Conservation (phyloP, 192 early-diverging fungal species). For the Mortierella claussenii region DNA sequence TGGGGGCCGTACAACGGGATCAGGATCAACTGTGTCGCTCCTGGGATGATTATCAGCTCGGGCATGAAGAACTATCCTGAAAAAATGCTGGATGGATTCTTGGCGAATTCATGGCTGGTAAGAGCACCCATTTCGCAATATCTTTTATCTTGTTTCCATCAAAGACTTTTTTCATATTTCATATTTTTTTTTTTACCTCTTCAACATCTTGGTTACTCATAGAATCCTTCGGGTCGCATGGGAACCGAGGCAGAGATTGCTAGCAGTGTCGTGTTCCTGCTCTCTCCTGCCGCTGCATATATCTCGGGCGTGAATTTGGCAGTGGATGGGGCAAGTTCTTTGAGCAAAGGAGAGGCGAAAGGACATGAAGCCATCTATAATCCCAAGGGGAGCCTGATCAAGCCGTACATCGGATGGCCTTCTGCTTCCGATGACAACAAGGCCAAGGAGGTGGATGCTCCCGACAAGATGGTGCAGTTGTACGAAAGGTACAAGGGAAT, state of each 20-base stretch:
- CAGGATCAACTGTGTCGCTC: slow-evolving; percentile 29
- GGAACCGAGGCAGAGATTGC: slow-evolving; percentile 28
- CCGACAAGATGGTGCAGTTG: neutral
- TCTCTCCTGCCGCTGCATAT: slow-evolving; percentile 20
- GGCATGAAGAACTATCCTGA: slow-evolving; percentile 34
- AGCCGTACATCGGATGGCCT: slow-evolving; percentile 23
- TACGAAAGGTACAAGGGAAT: neutral
- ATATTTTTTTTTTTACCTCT: neutral
- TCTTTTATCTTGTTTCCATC: neutral
- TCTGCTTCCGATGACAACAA: neutral
- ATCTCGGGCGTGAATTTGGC: slow-evolving; percentile 28
- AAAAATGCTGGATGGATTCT: slow-evolving; percentile 6
- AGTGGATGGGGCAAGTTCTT: slow-evolving; percentile 19
- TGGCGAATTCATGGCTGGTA: slow-evolving; percentile 17
- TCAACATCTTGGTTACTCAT: neutral
- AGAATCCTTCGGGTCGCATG: slow-evolving; percentile 23
- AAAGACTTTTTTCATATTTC: too few relatives aligned
- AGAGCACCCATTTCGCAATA: neutral
- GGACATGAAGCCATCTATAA: slow-evolving; percentile 10
- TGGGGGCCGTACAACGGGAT: slow-evolving; percentile 33
- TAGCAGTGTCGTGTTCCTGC: slow-evolving; percentile 10
- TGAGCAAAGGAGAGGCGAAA: slow-evolving; percentile 11
- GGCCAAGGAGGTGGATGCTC: neutral
- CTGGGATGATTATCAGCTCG: slow-evolving; percentile 24
- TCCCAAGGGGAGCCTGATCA: slow-evolving; percentile 8